Evolutionary conservation across 331 rosid species (phyloP).

Genomic region (Pyrus hybrid): DNA sequence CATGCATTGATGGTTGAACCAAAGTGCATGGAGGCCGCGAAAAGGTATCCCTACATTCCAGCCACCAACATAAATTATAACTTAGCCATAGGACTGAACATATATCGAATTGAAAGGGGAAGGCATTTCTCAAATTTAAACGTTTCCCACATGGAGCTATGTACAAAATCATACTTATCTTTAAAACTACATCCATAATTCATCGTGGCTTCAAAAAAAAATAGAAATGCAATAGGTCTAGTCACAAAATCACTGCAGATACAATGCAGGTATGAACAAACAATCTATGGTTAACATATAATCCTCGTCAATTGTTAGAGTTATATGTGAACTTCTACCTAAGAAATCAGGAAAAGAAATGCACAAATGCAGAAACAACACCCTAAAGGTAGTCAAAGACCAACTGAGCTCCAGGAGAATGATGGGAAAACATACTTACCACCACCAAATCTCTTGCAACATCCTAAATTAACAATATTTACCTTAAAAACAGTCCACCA

Average conservation of each 20-base stretch:
- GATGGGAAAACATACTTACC: neutral
- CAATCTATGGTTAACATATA: neutral
- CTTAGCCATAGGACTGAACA: slow-evolving; percentile 9
- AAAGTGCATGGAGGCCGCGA: slow-evolving; percentile 77
- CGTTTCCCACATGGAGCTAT: neutral
- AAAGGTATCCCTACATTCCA: slow-evolving; percentile 74
- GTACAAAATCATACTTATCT: neutral
- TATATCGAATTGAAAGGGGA: neutral
- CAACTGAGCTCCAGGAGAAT: neutral
- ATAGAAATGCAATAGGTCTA: neutral
- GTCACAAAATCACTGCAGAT: neutral
- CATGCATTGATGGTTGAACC: slow-evolving; percentile 82
- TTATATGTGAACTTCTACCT: neutral
- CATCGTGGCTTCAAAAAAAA: neutral
- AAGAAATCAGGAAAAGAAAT: neutral
- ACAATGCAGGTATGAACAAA: neutral
- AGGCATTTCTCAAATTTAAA: neutral
- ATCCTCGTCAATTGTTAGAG: neutral
- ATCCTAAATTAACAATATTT: slow-evolving; percentile 18
- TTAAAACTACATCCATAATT: neutral
- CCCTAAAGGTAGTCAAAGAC: neutral
- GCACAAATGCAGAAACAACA: neutral
- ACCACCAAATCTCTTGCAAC: neutral
- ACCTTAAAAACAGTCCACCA: slow-evolving; percentile 88
- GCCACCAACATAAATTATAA: slow-evolving; percentile 10